These are phyloP conservation scores for Chaetothyriales sp. DNA, from an alignment of 2,329 filamentous ascomycete species.

Conservation along the genomic window DNA sequence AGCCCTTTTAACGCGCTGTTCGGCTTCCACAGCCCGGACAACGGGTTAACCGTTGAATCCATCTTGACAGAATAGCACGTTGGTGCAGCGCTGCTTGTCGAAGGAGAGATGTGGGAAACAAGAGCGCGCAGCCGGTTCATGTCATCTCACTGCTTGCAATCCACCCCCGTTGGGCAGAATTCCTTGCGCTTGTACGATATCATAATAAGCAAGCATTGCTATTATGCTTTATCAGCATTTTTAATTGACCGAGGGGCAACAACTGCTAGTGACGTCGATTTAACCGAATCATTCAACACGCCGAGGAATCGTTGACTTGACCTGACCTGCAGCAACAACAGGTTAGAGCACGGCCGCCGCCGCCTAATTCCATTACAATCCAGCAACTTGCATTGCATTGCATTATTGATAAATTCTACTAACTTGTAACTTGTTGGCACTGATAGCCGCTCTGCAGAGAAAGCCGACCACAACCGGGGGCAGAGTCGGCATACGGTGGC, in stretches of 20 bases:
- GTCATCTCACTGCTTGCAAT: not conserved
- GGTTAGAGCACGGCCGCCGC: too few species aligned
- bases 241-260: not conserved
- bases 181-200: too few species aligned
- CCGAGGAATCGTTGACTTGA: too few species aligned
- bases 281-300: too few species aligned
- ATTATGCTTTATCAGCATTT: not conserved
- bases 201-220: not conserved
- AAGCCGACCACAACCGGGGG: too few species aligned
- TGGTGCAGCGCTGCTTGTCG: not conserved
- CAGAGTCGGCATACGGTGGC: too few species aligned
- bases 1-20: slow-evolving; percentile 34
- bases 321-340: too few species aligned
- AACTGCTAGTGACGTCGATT: not conserved
- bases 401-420: too few species aligned
- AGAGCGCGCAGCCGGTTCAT: not conserved
- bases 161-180: not conserved
- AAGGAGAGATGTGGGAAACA: not conserved
- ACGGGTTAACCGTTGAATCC: slow-evolving; percentile 25
- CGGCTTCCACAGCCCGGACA: slow-evolving; percentile 39
- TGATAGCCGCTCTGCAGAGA: too few species aligned
- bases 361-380: too few species aligned
- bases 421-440: too few species aligned
- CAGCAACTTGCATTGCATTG: too few species aligned
- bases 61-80: not conserved